phyloP scores from a whole-genome alignment of 2,329 filamentous ascomycete species.

The Pestalotiopsis sp. region DNA sequence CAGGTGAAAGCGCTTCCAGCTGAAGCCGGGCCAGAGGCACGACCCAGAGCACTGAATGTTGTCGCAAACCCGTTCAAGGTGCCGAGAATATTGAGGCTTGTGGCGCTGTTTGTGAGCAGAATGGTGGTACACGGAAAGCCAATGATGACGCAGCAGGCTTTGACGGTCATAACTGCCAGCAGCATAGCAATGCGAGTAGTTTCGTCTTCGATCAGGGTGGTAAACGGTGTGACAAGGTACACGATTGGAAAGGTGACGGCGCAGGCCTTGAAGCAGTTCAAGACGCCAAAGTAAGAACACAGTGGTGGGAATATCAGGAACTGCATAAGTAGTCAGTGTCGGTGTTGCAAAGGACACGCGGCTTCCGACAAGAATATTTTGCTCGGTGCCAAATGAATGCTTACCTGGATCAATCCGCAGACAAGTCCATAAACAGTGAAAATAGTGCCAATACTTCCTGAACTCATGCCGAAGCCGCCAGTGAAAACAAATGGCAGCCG shows the following conservation, averaged over 20 bases:
- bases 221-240: constrained; percentile 83
- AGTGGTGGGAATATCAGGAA: constrained; percentile 83
- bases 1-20: constrained; percentile 74
- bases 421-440: constrained; percentile 83
- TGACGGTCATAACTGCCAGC: constrained; percentile 70
- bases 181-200: constrained; percentile 62
- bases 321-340: constrained; percentile 7
- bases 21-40: constrained; percentile 77
- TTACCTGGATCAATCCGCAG: constrained; percentile 73
- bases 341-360: neutral
- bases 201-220: constrained; percentile 60
- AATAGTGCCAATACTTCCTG: constrained; percentile 78
- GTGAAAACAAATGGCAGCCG: constrained; percentile 79
- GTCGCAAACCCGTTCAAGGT: constrained; percentile 93
- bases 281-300: constrained; percentile 72
- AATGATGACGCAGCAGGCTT: constrained; percentile 78
- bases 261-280: constrained; percentile 73
- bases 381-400: neutral
- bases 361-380: neutral
- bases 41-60: constrained; percentile 76
- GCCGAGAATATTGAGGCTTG: constrained; percentile 75
- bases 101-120: constrained; percentile 84
- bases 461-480: constrained; percentile 76
- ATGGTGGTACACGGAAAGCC: constrained; percentile 91
- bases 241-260: constrained; percentile 70